phyloP scores from a whole-genome alignment of 1,139 yeast genomes.

The Debaryomycetaceae sp. region DNA sequence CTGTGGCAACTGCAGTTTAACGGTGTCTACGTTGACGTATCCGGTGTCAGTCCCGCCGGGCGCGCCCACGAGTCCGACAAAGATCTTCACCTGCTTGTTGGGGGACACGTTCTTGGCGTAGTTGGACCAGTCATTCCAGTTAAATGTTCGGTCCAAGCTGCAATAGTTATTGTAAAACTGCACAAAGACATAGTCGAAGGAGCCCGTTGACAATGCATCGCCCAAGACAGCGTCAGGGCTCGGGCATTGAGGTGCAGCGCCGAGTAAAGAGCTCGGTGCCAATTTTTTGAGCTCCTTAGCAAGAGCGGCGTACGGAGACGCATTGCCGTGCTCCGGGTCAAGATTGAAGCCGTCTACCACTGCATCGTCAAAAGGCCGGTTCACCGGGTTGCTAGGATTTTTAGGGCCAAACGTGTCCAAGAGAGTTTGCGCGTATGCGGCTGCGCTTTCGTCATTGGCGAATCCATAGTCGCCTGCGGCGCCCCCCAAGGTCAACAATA shows the following conservation, averaged over 20 bases:
- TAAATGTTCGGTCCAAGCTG: constrained; percentile 7
- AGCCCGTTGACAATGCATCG: constrained; percentile 6
- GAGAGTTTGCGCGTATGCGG: constrained; percentile 7
- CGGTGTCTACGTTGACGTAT: constrained; percentile 9
- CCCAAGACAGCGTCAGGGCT: constrained; percentile 10
- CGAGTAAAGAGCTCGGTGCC: constrained; percentile 3
- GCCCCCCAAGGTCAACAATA: constrained; percentile 12
- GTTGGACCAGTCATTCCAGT: constrained; percentile 9
- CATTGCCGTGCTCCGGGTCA: constrained; percentile 9
- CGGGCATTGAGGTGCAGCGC: constrained; percentile 12
- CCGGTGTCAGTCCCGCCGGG: constrained; percentile 9
- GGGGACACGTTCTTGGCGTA: constrained; percentile 7
- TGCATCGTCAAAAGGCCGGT: constrained; percentile 12
- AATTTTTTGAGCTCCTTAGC: constrained; percentile 6
- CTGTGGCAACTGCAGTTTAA: constrained; percentile 6
- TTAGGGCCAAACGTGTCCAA: constrained; percentile 13
- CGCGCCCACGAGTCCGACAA: constrained; percentile 10
- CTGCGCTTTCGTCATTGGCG: constrained; percentile 6
- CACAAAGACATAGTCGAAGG: constrained; percentile 10
- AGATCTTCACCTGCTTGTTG: constrained; percentile 8
- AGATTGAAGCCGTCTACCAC: constrained; percentile 13
- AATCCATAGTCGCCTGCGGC: constrained; percentile 9
- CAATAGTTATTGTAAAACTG: constrained; percentile 14
- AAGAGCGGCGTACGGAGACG: constrained; percentile 8
- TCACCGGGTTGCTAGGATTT: constrained; percentile 1